Evolutionary conservation across 2,329 filamentous ascomycete genomes (phyloP), one percentile per base, ranked within the genome.

Genomic region (Helotiales sp.): DNA sequence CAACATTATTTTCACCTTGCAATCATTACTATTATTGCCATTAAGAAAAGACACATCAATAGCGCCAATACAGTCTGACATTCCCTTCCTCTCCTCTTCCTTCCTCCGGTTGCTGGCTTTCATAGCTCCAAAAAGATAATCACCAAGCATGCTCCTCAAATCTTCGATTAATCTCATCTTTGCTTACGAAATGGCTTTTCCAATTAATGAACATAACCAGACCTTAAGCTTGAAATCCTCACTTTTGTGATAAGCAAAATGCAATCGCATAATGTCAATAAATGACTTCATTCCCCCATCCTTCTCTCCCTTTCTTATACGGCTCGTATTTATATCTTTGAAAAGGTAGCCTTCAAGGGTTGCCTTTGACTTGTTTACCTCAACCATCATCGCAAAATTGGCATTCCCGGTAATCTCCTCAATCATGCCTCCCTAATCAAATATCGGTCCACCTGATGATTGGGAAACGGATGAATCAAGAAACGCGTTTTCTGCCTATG

Each of bases 51-150:
- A 49, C 4, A 49, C 6, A 49, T 4, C 26, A 49, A 49, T 8
- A 49, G 45, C 20, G n/a, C 45, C 20, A 20, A 2, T 10, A 11
- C 24, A 49, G 13, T 24, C 20, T 20, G 3, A 43, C 11, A 34
- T 61, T 24, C 52, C 52, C 26, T 55, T 34, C 26, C n/a, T 37
- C n/a, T 47, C 57, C 15, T 60, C 30, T 60, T 60, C 55, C 37
- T 60, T 40, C 55, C 55, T 43, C 55, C 55, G 24, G n/a, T 60
- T 40, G 17, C 55, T 60, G n/a, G 50, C 32, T 49, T 58, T 59
- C 62, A 65, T 60, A 15, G 63, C 63, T 24, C 54, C 47, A 28
- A 57, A 66, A 49, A 66, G 64, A 62, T 66, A 66, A 37, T 50
- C 49, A 67, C 60, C 37, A 67, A 67, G 43, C 22, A 67, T 59